Base-by-base conservation (phyloP, 2,329 filamentous ascomycete genomes). In the Aspergillus niger region DNA sequence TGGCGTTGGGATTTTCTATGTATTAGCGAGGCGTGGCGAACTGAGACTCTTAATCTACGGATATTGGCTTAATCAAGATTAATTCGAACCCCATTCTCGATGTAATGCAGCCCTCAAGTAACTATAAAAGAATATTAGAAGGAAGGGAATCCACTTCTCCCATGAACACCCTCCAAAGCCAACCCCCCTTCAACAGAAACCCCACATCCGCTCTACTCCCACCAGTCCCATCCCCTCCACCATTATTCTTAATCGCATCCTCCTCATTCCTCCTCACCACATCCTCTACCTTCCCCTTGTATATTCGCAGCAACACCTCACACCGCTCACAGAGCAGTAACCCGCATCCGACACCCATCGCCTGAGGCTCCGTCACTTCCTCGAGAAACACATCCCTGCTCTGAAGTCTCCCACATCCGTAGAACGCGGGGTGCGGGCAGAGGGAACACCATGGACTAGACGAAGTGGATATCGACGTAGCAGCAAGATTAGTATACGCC, bases 401-500 rank as follows among this genome's bases (percentile, higher is more conserved):
- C n/a, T 70, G 65, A 5, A 51, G 28, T 0, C 59, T 59, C 5
- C 60, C 49, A 55, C 79, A 82, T 20, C 66, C 65, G 39, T 74
- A 76, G 2, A 70, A 70, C 0, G 78, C 80, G 1, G 77, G 72
- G 10, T 67, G 67, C 2, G 73, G 72, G 55, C 80, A 82, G 1
- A 82, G 51, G 3, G 70, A 69, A 62, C 80, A 82, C 75, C 76
- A 81, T 5, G 63, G 17, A 11, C 66, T 67, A 43, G 26, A 20
- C 2, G 20, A 20, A 20, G 20, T 20, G 20, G 20, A 20, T 20
- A 20, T 20, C 20, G 20, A 20, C 20, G 20, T 20, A 20, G 20
- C 20, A 20, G 20, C 20, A 20, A 20, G 57, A 36, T 65, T 67
- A 5, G 63, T 32, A 43, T 71, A 71, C 0, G 77, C 75, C 1